Base-by-base conservation (phyloP, 352 stramenopile species). In the Pythium brassicae region DNA sequence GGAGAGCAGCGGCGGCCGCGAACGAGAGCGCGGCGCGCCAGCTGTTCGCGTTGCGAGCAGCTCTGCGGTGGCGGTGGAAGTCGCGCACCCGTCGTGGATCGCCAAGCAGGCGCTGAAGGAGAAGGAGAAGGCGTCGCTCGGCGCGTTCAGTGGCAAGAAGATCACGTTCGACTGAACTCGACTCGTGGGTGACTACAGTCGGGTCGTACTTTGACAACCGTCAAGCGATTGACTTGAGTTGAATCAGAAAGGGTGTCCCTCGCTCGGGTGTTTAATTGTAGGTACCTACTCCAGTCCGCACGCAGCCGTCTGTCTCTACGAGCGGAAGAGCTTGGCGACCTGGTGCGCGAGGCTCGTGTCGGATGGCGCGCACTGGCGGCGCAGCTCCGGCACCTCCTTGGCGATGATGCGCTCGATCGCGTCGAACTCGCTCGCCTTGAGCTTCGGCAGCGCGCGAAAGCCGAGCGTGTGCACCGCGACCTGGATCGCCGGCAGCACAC, bases 351-450 rank as follows among this genome's bases (percentile, higher is more conserved):
- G 60, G 57, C 82, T 92, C 52, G 76, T 89, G 50, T 94, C 76
- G 12, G 78, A 81, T 22, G 83, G 85, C 29, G 83, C 78, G 59
- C 81, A 87, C 69, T 96, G 78, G 51, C 92, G 76, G 39, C 94
- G 86, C 59, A 98, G 72, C 58, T 72, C 69, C 8, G 93, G 91
- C 48, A 98, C 93, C 22, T 97, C 88, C 48, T 83, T 78, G 35
- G 72, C 86, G 35, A 98, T 61, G 45, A 98, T 95, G 35, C 86
- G 81, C 51, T 98, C 83, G 34, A 98, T 77, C 49, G 86, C 72
- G 11, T 89, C 74, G 15, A 98, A 61, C 45, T 97, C 90, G 0
- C 69, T 65, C 6, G 59, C 53, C 65, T 87, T 96, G 49, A 97
- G 71, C 70, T 96, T 96, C 15, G 85, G 81, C 55, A 97, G 60